Evolutionary conservation across 495 filamentous ascomycete species (phyloP).

Genomic region (Lepidopterella palustris): DNA sequence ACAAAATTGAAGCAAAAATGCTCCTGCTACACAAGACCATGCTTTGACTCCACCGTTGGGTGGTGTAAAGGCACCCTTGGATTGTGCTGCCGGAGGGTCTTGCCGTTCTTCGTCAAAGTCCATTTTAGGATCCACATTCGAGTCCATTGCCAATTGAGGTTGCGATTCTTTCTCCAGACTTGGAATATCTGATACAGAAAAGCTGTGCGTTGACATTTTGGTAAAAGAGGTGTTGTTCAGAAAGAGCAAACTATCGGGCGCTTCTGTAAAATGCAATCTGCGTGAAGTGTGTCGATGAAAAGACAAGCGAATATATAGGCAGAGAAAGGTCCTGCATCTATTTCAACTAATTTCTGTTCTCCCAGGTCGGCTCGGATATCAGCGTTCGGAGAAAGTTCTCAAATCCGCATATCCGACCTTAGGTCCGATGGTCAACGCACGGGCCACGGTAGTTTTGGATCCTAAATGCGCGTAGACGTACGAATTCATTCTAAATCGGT

Average conservation of each 20-base stretch:
- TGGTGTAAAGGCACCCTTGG: neutral
- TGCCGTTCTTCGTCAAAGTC: neutral
- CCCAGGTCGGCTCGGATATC: neutral
- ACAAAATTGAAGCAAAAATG: conserved; percentile 14
- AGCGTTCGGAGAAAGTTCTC: neutral
- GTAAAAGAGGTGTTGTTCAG: neutral
- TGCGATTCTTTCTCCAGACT: neutral
- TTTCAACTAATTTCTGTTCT: neutral
- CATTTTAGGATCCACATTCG: neutral
- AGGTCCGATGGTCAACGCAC: neutral
- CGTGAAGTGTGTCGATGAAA: too few relatives aligned
- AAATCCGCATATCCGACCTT: neutral
- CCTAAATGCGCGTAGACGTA: too few relatives aligned
- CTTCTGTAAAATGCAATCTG: too few relatives aligned
- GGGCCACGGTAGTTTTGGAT: too few relatives aligned
- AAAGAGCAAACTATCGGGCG: too few relatives aligned
- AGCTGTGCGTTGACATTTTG: neutral
- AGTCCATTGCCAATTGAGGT: neutral
- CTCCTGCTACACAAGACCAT: conserved; percentile 7
- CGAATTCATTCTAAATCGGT: too few relatives aligned
- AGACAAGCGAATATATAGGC: too few relatives aligned
- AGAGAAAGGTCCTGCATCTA: too few relatives aligned
- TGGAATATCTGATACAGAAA: neutral
- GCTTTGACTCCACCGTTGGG: neutral
- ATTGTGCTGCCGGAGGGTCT: neutral